Base-by-base conservation (phyloP, 176 grass and related monocot species). In the Stipa capillata region DNA sequence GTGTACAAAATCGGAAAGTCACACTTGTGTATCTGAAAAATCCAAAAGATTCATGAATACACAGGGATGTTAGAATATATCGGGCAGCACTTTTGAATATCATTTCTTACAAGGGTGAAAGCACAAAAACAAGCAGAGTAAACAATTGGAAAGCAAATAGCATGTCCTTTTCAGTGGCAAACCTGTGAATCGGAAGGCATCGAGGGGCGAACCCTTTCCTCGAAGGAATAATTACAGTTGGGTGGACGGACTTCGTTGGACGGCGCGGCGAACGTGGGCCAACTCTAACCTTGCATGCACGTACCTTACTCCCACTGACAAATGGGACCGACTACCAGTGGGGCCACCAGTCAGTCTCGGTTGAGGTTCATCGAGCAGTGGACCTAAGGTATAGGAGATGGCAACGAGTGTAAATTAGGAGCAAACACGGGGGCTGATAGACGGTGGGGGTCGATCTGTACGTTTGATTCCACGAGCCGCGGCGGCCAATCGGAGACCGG, bases 211-310 rank as follows among this genome's bases (percentile, higher is more conserved):
- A 20, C 3, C 1, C 5, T 54, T 64, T 45, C 0, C 69, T 31
- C 16, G 4, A 47, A 28, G 62, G 82, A 77, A 89, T 89, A 56
- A 89, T 89, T 39, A 29, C 17, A 14, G 14, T 44, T 85, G 63
- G 87, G 82, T 81, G 76, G 87, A 76, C 28, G 87, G 70, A 47
- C 82, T 37, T 53, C 16, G 52, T 76, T 81, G 87, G 82, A 71
- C 87, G 77, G 87, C 62, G 52, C 59, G 33, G 59, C 68, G 8
- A 39, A 7, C 17, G 32, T 24, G 51, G 76, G 59, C 68, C 67
- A 0, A n/a, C 69, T 11, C 1, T 5, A 16, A 73, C 76, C 13
- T 0, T 0, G 2, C 17, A 0, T 0, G 15, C 23, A 55, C 18
- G 43, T 3, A 25, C 44, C 21, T 6, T 0, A 4, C 2, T 0